Evolutionary conservation across 2,329 filamentous ascomycete species (phyloP).

Genomic region (Cladosporium sp.): DNA sequence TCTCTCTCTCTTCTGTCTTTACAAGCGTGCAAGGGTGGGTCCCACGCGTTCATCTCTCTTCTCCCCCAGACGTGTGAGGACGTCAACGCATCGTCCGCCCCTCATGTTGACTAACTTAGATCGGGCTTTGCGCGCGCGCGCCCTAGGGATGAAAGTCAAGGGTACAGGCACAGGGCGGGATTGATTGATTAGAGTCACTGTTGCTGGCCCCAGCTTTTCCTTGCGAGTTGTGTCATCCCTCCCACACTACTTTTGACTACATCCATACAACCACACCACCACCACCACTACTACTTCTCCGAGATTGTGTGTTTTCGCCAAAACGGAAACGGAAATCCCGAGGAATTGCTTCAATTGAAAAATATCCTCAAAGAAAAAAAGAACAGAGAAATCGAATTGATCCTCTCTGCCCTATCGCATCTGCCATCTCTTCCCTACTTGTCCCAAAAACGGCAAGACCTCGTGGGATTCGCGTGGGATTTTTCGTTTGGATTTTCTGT

Average conservation of each 20-base stretch:
- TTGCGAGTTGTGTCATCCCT: slow-evolving; percentile 4
- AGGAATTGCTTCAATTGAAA: too few species aligned
- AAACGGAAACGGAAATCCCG: neutral
- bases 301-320: neutral
- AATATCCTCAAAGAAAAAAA: too few species aligned
- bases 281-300: too few species aligned
- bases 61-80: too few species aligned
- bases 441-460: slow-evolving; percentile 3
- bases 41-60: too few species aligned
- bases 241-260: slow-evolving; percentile 2
- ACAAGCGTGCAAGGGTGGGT: too few species aligned
- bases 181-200: slow-evolving; percentile 8
- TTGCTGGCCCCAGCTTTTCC: slow-evolving; percentile 1
- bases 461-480: slow-evolving; percentile 13
- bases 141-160: neutral
- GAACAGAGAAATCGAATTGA: neutral
- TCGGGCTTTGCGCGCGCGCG: too few species aligned
- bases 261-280: too few species aligned
- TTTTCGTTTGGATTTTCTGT: neutral
- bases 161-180: neutral
- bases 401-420: neutral
- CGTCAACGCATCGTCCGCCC: too few species aligned
- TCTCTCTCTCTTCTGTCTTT: too few species aligned
- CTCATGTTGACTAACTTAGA: too few species aligned
- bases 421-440: slow-evolving; percentile 1